Base-by-base conservation (phyloP, 805 yeast species). In the Teunomyces funiuensis region DNA sequence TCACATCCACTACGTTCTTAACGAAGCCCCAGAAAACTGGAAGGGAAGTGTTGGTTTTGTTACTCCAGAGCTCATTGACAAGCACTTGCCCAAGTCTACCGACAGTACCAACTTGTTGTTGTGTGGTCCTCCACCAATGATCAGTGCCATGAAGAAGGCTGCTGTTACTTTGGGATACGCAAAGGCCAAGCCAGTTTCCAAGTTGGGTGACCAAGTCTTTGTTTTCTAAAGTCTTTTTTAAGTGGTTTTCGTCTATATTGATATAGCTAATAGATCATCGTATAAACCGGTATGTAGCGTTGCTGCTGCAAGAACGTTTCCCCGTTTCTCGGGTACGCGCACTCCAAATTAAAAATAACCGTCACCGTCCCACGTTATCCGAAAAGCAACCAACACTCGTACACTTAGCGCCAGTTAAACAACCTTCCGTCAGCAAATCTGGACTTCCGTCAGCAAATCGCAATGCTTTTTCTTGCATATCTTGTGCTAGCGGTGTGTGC, bases 61-160 rank as follows among this genome's bases (percentile, higher is more conserved):
- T 42, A 85, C 95, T 30, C 76, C 80, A 37, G 95, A 86, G 34
- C 70, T 87, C 51, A 70, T 90, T 65, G 74, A 76, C 53, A 68
- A 72, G 39, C 71, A 76, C 55, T 73, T 85, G 54, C 90, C 95
- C 33, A 70, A 73, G 41, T 71, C 88, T 20, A 57, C 80, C 29
- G 71, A 66, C 29, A 82, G 80, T 51, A 69, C 79, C 45, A 85
- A 85, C 71, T 72, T 91, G 52, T 78, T 91, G 58, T 66, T 90
- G 42, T 90, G 97, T 69, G 98, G 97, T 33, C 97, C 97, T 36
- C 95, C 95, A 46, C 89, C 91, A 47, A 86, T 90, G 96, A 81
- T 84, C 34, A 76, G 86, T 45, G 84, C 90, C 45, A 76, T 87
- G 62, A 90, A 88, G 73, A 87, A 80, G 69, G 85, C 83, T 42